Base-by-base conservation (phyloP, 1,284 basidiomycete species). In the Amylostereum chailletii region DNA sequence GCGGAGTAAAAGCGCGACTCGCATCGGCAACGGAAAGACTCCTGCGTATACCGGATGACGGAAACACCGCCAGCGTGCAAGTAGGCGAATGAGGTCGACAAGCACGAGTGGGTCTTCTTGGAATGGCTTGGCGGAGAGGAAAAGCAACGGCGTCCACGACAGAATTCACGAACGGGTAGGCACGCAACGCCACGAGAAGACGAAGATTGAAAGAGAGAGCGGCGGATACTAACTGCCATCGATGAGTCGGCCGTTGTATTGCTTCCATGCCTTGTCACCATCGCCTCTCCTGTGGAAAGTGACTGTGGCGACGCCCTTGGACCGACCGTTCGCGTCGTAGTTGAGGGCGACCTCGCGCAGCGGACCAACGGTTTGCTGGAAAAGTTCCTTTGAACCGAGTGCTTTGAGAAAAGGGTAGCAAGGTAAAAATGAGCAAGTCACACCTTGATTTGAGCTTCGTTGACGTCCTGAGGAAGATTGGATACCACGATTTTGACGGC, bases 201-300 rank as follows among this genome's bases (percentile, higher is more conserved):
- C 57, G 55, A 63, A 57, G 53, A 59, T 53, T 51, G 57, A 67
- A 67, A 62, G 61, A 65, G 65, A 75, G 65, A 65, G 65, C 65
- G 75, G 74, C 73, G 72, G 80, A 78, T 85, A 96, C 94, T 94
- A 89, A 98, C 94, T 96, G 76, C 94, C 92, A 85, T 99, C 95
- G 80, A 99, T 95, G 74, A 99, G 86, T 66, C 95, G 87, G 74
- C 94, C 93, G 81, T 99, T 93, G 79, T 98, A 99, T 60, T 92
- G 81, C 57, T 87, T 77, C 71, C 86, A 95, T 4, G 95, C 95
- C 75, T 89, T 92, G 66, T 82, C 84, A 52, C 88, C 95, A 62
- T 96, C 93, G 50, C 93, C 93, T 60, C 84, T 84, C 60, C 82
- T 83, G 62, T 78, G 75, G 77, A 98, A 98, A 57, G 85, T 77